Evolutionary conservation across 2,329 filamentous ascomycete genomes (phyloP).

Genomic region (Chrysosporium queenslandicum): DNA sequence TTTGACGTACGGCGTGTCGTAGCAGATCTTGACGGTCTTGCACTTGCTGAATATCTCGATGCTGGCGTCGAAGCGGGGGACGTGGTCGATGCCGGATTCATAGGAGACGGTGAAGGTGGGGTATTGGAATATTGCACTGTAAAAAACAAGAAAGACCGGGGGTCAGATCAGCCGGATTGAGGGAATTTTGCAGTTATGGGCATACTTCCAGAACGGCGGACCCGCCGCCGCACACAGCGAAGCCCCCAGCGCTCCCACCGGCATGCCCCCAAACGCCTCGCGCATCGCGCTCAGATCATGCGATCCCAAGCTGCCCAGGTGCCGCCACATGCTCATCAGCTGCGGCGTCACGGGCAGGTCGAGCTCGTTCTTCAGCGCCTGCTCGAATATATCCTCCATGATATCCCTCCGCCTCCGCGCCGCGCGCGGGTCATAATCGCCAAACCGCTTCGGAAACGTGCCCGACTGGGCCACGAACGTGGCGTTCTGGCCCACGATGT

Average conservation of each 20-base stretch:
- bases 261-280: slow-evolving; percentile 42
- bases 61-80: slow-evolving; percentile 35
- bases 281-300: slow-evolving; percentile 48
- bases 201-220: slow-evolving; percentile 28
- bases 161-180: slow-evolving; percentile 3
- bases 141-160: slow-evolving; percentile 22
- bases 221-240: slow-evolving; percentile 22
- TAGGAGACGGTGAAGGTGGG: slow-evolving; percentile 44
- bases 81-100: slow-evolving; percentile 45
- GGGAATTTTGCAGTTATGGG: background rate
- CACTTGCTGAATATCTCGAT: slow-evolving; percentile 40
- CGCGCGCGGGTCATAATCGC: slow-evolving; percentile 31
- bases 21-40: slow-evolving; percentile 46
- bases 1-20: slow-evolving; percentile 51
- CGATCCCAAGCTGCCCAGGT: slow-evolving; percentile 41
- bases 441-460: slow-evolving; percentile 31
- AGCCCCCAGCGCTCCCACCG: slow-evolving; percentile 35
- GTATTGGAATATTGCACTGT: slow-evolving; percentile 27
- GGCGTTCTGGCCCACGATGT: slow-evolving; percentile 45
- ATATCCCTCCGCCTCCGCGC: slow-evolving; percentile 18
- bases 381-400: slow-evolving; percentile 22
- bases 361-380: slow-evolving; percentile 28
- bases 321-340: slow-evolving; percentile 27
- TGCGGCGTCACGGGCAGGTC: slow-evolving; percentile 24
- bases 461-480: slow-evolving; percentile 27